These are phyloP conservation scores for Rubus idaeus DNA, from an alignment of 306 rosid species.

Conservation along the genomic window DNA sequence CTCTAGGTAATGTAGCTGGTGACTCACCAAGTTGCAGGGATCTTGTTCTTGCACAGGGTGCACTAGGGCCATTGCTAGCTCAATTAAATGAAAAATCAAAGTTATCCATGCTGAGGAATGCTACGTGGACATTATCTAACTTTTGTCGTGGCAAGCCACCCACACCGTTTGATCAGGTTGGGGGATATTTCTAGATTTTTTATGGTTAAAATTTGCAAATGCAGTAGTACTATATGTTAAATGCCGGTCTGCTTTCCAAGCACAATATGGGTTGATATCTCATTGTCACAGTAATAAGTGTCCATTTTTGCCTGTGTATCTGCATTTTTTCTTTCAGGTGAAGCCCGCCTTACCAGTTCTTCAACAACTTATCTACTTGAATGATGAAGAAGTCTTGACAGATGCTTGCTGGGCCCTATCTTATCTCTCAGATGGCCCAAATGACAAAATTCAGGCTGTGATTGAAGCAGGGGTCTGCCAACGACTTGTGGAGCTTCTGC, in stretches of 20 bases:
- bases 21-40: conserved; percentile 64
- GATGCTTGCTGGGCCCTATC: conserved; percentile 72
- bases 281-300: neutral
- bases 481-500: conserved; percentile 56
- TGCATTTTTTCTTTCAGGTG: conserved; percentile 46
- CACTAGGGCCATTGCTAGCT: conserved; percentile 47
- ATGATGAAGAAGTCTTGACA: conserved; percentile 60
- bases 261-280: neutral
- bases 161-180: conserved; percentile 57
- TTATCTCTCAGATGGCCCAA: conserved; percentile 61
- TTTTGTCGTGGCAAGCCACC: conserved; percentile 68
- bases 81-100: conserved; percentile 56
- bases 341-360: conserved; percentile 60
- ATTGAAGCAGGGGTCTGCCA: conserved; percentile 60
- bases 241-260: neutral
- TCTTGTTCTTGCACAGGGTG: conserved; percentile 59
- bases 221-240: neutral
- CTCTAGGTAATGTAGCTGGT: conserved; percentile 68
- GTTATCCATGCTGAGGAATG: conserved; percentile 58
- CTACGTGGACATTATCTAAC: conserved; percentile 66
- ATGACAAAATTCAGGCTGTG: conserved; percentile 60
- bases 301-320: neutral
- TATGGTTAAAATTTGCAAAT: neutral
- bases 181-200: neutral
- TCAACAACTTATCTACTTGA: conserved; percentile 42